These are phyloP conservation scores for Paramecium caudatum DNA, from an alignment of 73 alveolate genomes.

Conservation along the genomic window DNA sequence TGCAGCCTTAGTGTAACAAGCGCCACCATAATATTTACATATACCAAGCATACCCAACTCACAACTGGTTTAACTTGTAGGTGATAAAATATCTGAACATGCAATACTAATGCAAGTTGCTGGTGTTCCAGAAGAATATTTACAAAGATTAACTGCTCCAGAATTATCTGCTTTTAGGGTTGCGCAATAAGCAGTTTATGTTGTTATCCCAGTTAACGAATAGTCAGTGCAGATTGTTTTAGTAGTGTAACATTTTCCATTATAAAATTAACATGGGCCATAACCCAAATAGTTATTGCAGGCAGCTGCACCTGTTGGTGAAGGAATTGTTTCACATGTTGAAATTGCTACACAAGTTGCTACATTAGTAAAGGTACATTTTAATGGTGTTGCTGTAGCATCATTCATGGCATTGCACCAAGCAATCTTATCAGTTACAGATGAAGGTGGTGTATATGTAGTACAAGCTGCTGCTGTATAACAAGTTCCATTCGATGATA, in stretches of 20 bases:
- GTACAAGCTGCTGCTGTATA: background rate
- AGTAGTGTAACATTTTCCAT: background rate
- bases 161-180: background rate
- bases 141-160: background rate
- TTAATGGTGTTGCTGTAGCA: background rate
- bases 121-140: background rate
- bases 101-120: background rate
- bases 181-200: background rate
- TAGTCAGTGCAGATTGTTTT: background rate
- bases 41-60: background rate
- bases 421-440: background rate
- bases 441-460: background rate
- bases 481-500: background rate
- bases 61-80: background rate
- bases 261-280: background rate
- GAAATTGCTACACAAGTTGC: background rate
- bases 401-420: constrained; percentile 14
- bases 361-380: background rate
- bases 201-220: background rate
- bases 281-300: background rate
- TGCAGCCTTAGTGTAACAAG: background rate
- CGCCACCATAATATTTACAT: background rate
- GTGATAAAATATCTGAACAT: background rate
- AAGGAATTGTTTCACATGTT: background rate
- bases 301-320: constrained; percentile 10